phyloP scores from a whole-genome alignment of 495 filamentous ascomycete genomes.

The Venustampulla echinocandica region DNA sequence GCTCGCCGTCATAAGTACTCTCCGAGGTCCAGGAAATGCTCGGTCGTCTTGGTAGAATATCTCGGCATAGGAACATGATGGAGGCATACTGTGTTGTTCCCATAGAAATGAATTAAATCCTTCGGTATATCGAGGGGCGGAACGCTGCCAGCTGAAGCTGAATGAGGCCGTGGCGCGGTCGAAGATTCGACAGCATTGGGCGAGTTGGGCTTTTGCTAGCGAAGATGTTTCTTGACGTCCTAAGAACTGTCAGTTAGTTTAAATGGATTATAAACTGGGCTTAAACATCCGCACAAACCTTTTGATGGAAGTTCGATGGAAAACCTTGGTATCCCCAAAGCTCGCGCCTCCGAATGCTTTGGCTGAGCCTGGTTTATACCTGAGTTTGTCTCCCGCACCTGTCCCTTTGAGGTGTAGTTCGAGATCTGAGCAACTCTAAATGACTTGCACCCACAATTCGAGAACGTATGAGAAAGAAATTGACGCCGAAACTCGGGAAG shows the following conservation, averaged over 20 bases:
- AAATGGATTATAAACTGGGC: not conserved
- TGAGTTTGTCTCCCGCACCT: not conserved
- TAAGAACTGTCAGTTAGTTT: not conserved
- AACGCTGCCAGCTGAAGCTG: conserved; percentile 8
- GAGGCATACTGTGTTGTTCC: conserved; percentile 1
- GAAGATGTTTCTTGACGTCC: not conserved
- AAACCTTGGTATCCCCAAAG: not conserved
- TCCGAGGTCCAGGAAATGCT: not conserved
- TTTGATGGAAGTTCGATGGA: not conserved
- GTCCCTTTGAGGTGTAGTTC: not conserved
- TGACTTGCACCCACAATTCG: conserved; percentile 1
- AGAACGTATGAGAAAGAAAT: not conserved
- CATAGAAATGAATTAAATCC: conserved; percentile 4
- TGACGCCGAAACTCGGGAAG: conserved; percentile 1
- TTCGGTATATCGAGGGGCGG: not conserved
- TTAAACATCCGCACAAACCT: no score
- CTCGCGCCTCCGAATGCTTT: not conserved
- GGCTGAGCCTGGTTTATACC: not conserved
- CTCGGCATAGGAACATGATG: conserved; percentile 1
- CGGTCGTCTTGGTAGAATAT: conserved; percentile 6
- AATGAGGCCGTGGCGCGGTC: conserved; percentile 1
- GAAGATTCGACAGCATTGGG: conserved; percentile 5
- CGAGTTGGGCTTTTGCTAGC: not conserved
- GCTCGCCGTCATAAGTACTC: conserved; percentile 6
- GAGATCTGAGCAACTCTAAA: conserved; percentile 1